Evolutionary conservation across 2,329 filamentous ascomycete genomes (phyloP), one percentile per base, ranked within the genome.

Genomic region (Nigrospora sphaerica): DNA sequence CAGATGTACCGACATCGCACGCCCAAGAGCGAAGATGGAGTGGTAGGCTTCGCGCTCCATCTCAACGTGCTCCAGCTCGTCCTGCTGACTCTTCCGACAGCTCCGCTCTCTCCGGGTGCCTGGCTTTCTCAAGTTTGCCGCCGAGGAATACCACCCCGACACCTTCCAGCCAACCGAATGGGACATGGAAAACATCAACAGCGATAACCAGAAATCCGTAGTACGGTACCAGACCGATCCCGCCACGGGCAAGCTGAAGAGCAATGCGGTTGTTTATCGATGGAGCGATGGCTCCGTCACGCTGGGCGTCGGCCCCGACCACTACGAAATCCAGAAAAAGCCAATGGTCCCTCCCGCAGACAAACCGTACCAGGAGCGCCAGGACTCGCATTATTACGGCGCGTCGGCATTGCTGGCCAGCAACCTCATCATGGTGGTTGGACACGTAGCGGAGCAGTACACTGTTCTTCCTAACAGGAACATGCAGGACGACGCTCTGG

Each of bases 201-300:
- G 82, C 65, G 61, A 79, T 55, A 62, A 80, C 65, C 67, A 85
- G 32, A 76, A 81, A 57, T 79, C 81, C 34, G 83, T 85, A 2
- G 74, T 87, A 41, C 81, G 86, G 50, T 88, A 83, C 66, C 80
- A 84, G 45, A 80, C 77, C 57, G 82, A 88, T 48, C 73, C 81
- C 11, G 74, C 74, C n/a, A 84, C 80, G 1, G 75, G 77, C 42
- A 70, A 81, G 50, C 71, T 90, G 12, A 80, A 86, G 60, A 90
- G 86, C 59, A 92, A 92, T 60, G 79, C 87, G 3, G 78, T 83
- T 51, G 69, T 92, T 31, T 80, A 88, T 59, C 78, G 79, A 54
- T 92, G 87, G 87, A 88, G 83, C 50, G 87, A 92, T 58, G 87
- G 87, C 28, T 88, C 84, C 4, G 70, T 88, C 14, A 90, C 86